These are phyloP conservation scores for Tricholoma matsutake DNA, from an alignment of 768 basidiomycete species.

Conservation along the genomic window DNA sequence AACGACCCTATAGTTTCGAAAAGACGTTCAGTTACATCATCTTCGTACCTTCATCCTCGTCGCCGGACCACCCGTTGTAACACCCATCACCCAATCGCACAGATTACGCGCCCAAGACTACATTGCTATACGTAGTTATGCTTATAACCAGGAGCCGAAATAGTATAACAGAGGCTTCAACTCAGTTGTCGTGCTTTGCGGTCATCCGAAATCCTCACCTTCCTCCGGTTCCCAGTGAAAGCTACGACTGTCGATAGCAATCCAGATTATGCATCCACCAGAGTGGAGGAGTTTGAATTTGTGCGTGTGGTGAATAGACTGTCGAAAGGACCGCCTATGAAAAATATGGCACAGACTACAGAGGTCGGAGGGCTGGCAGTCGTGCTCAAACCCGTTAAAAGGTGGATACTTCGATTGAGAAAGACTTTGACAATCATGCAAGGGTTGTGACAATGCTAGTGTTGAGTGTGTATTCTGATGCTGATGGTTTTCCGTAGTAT, in stretches of 20 bases:
- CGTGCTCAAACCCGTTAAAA: too few species aligned
- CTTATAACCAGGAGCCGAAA: neutral
- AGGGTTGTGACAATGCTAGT: neutral
- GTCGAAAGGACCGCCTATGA: too few species aligned
- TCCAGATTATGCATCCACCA: neutral
- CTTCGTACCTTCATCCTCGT: conserved; percentile 5
- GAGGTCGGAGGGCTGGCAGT: too few species aligned
- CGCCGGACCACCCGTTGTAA: conserved; percentile 2
- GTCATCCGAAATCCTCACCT: neutral
- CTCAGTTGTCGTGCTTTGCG: neutral
- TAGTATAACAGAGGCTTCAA: neutral
- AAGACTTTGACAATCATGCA: neutral
- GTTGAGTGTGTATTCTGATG: neutral
- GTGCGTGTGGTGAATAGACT: too few species aligned
- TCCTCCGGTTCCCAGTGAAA: too few species aligned
- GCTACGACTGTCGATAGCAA: neutral
- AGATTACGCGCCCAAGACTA: conserved; percentile 13
- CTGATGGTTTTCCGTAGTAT: too few species aligned
- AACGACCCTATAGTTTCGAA: conserved; percentile 14
- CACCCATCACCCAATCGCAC: conserved; percentile 9
- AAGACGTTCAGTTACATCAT: conserved; percentile 13
- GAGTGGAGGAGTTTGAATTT: neutral
- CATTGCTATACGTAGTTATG: conserved; percentile 12
- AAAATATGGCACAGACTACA: too few species aligned
- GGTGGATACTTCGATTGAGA: too few species aligned